These are phyloP conservation scores for Tolypocladium ophioglossoides DNA, from an alignment of 2,329 filamentous ascomycete genomes.

Conservation along the genomic window DNA sequence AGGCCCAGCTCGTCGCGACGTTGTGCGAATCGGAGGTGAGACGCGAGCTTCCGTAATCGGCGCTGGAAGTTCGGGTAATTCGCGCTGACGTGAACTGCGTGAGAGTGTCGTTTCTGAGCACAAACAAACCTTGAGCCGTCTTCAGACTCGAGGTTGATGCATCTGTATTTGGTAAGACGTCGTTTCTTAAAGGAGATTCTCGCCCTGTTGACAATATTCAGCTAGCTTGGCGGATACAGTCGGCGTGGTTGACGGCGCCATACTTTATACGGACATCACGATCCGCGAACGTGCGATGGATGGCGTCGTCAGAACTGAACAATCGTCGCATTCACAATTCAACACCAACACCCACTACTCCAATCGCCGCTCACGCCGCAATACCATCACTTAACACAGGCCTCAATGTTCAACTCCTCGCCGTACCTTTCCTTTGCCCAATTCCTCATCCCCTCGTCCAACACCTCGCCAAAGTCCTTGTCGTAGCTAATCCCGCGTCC, in stretches of 20 bases:
- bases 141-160: background rate
- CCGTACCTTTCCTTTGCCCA: slow-evolving; percentile 27
- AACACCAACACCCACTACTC: background rate
- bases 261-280: background rate
- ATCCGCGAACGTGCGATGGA: background rate
- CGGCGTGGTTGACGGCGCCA: background rate
- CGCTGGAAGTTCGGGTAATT: background rate
- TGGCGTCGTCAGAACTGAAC: too few relatives aligned
- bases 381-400: background rate
- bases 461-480: slow-evolving; percentile 19
- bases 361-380: background rate
- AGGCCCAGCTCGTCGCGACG: background rate
- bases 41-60: background rate
- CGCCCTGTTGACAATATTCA: background rate
- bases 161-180: too few relatives aligned
- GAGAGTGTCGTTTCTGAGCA: background rate
- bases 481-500: slow-evolving; percentile 28
- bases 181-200: background rate
- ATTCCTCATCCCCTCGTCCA: slow-evolving; percentile 25
- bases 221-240: background rate
- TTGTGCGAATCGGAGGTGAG: background rate
- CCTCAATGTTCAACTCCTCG: slow-evolving; percentile 13
- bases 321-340: background rate
- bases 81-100: background rate
- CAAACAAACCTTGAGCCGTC: background rate